Conservation (phyloP, 768 basidiomycete genomes). For the Lactarius quietus region DNA sequence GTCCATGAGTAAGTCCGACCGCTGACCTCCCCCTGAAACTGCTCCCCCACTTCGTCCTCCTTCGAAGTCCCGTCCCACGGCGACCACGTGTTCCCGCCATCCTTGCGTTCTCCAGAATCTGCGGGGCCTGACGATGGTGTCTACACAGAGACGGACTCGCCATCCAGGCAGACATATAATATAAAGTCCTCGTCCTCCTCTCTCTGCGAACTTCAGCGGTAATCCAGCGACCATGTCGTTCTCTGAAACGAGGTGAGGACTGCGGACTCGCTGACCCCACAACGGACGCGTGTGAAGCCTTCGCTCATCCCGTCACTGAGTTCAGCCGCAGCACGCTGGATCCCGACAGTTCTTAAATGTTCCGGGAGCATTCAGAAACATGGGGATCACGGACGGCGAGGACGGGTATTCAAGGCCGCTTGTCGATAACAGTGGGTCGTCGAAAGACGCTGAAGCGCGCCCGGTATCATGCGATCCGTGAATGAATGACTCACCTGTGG, state of each 20-base stretch:
- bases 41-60: conserved; percentile 36
- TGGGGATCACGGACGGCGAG: conserved; percentile 55
- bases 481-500: conserved; percentile 47
- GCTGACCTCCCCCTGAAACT: conserved; percentile 37
- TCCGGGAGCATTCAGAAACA: conserved; percentile 67
- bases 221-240: conserved; percentile 35
- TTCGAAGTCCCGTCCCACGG: conserved; percentile 31
- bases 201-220: conserved; percentile 58
- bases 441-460: conserved; percentile 57
- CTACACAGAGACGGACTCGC: conserved; percentile 33
- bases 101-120: conserved; percentile 28
- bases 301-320: conserved; percentile 56
- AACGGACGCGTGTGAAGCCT: conserved; percentile 54
- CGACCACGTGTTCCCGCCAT: conserved; percentile 28
- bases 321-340: conserved; percentile 49
- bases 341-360: conserved; percentile 49
- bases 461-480: conserved; percentile 47
- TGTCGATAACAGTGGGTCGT: conserved; percentile 69
- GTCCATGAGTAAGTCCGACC: conserved; percentile 36
- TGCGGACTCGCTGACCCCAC: conserved; percentile 53
- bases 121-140: conserved; percentile 40
- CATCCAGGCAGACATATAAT: conserved; percentile 19
- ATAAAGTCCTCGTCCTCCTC: conserved; percentile 66
- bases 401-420: conserved; percentile 53
- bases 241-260: conserved; percentile 38